A percentile compares a stretch with the other conserved stretches of the same genome.
Conservation (phyloP, 306 rosid genomes). For the Quercus engelmannii region DNA sequence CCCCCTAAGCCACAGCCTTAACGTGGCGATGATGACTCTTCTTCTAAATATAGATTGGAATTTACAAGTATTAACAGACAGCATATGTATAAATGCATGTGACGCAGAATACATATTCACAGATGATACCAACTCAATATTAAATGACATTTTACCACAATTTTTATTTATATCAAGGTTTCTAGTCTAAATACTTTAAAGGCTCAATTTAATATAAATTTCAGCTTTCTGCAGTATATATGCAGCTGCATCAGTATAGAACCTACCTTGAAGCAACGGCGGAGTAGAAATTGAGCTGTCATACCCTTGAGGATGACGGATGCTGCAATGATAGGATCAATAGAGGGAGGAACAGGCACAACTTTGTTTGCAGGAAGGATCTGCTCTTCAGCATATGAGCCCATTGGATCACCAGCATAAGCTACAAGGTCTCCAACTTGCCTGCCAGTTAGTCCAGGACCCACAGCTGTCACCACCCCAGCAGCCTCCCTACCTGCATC, state of each 20-base stretch:
- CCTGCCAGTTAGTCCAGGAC: conserved; percentile 68
- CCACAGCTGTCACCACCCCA: conserved; percentile 84
- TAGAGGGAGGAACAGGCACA: conserved; percentile 75
- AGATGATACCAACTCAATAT: background rate
- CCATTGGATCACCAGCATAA: conserved; percentile 74
- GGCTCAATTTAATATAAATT: background rate
- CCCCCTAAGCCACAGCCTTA: background rate
- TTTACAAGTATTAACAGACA: background rate
- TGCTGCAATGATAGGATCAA: conserved; percentile 71
- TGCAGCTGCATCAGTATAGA: background rate
- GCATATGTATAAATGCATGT: background rate
- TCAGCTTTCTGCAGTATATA: background rate
- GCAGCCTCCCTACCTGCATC: conserved; percentile 81
- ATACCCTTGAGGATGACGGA: conserved; percentile 80
- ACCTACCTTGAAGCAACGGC: conserved; percentile 74
- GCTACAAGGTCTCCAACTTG: conserved; percentile 83
- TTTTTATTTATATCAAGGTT: background rate
- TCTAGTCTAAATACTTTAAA: background rate
- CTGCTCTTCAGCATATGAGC: conserved; percentile 96
- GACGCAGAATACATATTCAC: background rate
- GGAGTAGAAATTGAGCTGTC: conserved; percentile 68
- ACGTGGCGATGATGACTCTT: background rate
- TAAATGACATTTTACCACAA: background rate
- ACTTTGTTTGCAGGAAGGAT: conserved; percentile 76
- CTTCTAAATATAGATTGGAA: background rate